Evolutionary conservation across 208 protist species (phyloP), one percentile per base, ranked within the genome.

Genomic region (Phytomonas sp.): DNA sequence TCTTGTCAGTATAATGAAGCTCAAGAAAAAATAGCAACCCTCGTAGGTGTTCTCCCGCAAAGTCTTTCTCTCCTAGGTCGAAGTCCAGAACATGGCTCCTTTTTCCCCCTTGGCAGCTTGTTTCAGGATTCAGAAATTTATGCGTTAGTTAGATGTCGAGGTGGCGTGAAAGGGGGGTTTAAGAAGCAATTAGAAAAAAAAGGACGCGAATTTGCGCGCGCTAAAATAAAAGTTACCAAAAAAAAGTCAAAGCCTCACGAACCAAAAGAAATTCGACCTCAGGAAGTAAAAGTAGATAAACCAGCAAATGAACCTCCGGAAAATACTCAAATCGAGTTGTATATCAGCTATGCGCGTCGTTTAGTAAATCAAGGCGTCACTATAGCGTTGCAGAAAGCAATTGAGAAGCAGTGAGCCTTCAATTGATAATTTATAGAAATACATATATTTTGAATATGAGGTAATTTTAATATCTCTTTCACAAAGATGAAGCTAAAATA

Each of bases 141-240:
- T n/a, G 76, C 72, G 15, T 53, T 89, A 40, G 53, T 89, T 31
- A 72, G 84, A 20, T 75, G 70, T 31, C 33, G 75, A 20, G 84
- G 72, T 53, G 89, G 83, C 60, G 86, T 86, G 3, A 95, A 95
- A 70, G 89, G 89, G 33, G 89, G 89, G 31, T 95, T 95, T 73
- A 73, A 81, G 0, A 95, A 95, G 67, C 85, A 91, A 69, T 73
- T 95, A 0, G 89, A 92, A 62, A 95, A 95, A 46, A 95, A 95
- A 40, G 89, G 80, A 2, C 81, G 89, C 23, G 84, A 85, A 40
- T 95, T 87, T 72, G 80, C 82, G 17, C 75, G 89, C 20, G 80
- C 82, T 4, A 89, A 89, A 72, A 70, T 77, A 59, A 80, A 81
- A 46, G 76, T 76, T 53, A 71, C 71, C 46, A 67, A 67, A 15